These are phyloP conservation scores for Gossypium australe DNA, from an alignment of 345 rosid species.

Conservation along the genomic window DNA sequence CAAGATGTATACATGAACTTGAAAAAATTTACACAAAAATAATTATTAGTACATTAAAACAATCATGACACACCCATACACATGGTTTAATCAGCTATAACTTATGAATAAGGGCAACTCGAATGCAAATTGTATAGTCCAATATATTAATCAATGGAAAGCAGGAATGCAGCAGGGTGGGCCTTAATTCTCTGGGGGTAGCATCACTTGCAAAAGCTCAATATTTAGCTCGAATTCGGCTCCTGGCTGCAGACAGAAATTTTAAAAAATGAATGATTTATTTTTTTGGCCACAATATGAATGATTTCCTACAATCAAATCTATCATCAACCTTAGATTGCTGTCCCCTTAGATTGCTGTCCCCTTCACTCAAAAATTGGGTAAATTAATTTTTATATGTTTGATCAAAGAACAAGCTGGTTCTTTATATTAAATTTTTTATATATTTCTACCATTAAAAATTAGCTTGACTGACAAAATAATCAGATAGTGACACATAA, in stretches of 20 bases:
- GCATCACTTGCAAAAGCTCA: slow-evolving; percentile 68
- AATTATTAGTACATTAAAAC: neutral
- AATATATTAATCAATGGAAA: neutral
- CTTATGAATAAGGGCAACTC: neutral
- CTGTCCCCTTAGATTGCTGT: no score
- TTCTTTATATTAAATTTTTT: no score
- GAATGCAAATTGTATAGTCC: neutral
- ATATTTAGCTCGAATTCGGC: slow-evolving; percentile 69
- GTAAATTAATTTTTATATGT: no score
- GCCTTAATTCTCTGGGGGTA: slow-evolving; percentile 20
- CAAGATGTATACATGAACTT: neutral
- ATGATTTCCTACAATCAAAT: neutral
- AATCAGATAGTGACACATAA: no score
- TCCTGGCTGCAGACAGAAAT: slow-evolving; percentile 56
- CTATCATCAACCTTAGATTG: no score
- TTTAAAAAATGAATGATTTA: neutral
- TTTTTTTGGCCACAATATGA: neutral
- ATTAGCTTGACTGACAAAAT: no score
- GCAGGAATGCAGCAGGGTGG: neutral
- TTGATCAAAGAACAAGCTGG: fast-evolving
- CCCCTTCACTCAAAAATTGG: no score
- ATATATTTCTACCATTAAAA: no score
- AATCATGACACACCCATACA: neutral
- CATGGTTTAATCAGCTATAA: neutral
- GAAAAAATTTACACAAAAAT: neutral